Conservation (phyloP, 306 rosid genomes). For the Pyrus bretschneideri region DNA sequence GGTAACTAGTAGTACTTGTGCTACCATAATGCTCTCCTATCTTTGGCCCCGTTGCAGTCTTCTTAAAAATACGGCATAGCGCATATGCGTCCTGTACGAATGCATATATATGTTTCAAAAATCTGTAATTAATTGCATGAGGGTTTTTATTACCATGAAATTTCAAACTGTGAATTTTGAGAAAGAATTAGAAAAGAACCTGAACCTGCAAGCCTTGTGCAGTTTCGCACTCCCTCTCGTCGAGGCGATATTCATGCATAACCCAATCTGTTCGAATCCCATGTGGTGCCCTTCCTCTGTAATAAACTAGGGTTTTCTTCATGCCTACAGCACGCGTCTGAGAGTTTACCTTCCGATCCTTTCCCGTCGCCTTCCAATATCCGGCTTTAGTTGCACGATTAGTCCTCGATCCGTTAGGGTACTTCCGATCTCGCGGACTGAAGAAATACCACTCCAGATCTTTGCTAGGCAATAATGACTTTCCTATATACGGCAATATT, state of each 20-base stretch:
- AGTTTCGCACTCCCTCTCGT: conserved; percentile 69
- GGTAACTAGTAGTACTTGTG: conserved; percentile 27
- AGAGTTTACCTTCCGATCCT: conserved; percentile 77
- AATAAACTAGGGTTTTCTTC: conserved; percentile 96
- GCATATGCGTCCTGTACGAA: conserved; percentile 77
- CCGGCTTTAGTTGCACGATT: conserved; percentile 89
- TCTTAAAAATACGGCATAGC: conserved; percentile 79
- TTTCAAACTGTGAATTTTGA: too few species aligned
- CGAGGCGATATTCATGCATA: conserved; percentile 95
- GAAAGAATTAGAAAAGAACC: background rate
- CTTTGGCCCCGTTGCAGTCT: conserved; percentile 54
- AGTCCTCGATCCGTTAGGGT: conserved; percentile 93
- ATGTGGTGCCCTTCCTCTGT: conserved; percentile 89
- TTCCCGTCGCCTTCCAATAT: conserved; percentile 96
- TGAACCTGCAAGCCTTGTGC: conserved; percentile 60
- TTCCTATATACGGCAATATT: conserved; percentile 34
- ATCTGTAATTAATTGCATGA: background rate
- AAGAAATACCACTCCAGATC: conserved; percentile 97
- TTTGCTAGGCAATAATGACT: conserved; percentile 82
- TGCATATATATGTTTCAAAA: background rate
- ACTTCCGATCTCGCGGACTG: conserved; percentile 82
- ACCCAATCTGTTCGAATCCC: conserved; percentile 88
- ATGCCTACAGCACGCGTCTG: conserved; percentile 59
- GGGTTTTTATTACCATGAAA: background rate
- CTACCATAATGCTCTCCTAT: conserved; percentile 47